Base-by-base conservation (phyloP, 805 yeast species). In the Hemisphaericaspora nanyangensis region DNA sequence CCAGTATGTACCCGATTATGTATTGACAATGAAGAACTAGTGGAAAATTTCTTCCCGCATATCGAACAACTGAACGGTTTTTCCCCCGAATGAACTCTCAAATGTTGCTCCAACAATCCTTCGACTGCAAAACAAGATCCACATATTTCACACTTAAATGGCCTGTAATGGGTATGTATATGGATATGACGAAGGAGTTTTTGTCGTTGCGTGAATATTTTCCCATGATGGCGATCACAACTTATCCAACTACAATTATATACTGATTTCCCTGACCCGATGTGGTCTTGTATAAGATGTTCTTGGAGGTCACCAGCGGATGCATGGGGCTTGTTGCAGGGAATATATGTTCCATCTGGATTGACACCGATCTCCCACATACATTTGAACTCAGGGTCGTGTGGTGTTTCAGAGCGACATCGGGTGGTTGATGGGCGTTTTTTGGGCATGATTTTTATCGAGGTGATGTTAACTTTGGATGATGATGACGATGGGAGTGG, bases 1-100 rank as follows among this genome's bases (percentile, higher is more conserved):
- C 97, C 97, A 1, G 95, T 85, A 60, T 91, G 99, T 2, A 81
- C 81, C 44, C 98, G 70, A 33, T 75, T 61, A 62, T 93, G 98
- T 22, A 91, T 87, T 1, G 88, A 82, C 32, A 90, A 67, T 12
- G 93, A 82, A 4, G 93, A 81, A 20, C 85, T 76, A 2, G 95
- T 87, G 8, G 95, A 84, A 65, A 91, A 91, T 18, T 67, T 57
- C 57, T 88, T 90, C 4, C 76, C 81, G 59, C 99, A 91, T 1
- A 68, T 55, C 18, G 72, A 66, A 59, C 99, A 91, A 38, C 59
- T 60, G 57, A 73, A 89, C 1, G 98, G 98, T 53, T 80, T 85
- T 51, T 89, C 97, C 2, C 96, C 96, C 1, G 91, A 79, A 58
- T 91, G 98, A 3, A 77, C 80, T 37, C 96, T 68, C 66, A 74